Base-by-base conservation (phyloP, 805 yeast species). In the Lipomyces oligophaga region DNA sequence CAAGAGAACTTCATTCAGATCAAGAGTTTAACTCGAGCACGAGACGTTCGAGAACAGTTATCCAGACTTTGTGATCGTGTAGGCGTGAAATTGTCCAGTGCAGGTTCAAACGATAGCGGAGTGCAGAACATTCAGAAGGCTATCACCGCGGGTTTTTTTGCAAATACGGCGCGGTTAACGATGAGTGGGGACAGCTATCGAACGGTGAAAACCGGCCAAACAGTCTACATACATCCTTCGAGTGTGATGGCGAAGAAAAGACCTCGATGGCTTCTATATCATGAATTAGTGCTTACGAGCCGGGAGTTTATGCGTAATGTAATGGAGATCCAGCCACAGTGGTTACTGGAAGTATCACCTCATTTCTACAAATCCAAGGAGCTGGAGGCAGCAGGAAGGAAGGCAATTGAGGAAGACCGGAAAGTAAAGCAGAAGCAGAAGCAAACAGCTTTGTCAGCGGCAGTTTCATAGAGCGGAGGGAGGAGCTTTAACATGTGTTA, bases 251-350 rank as follows among this genome's bases (percentile, higher is more conserved):
- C 75, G 60, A 74, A 75, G 13, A 68, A 68, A 47, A 75, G 74
- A 30, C 85, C 90, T 10, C 90, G 84, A 49, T 86, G 85, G 66
- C 83, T 88, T 36, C 64, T 90, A 6, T 89, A 86, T 60, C 88
- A 88, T 60, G 84, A 88, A 26, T 72, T 88, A 43, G 76, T 88
- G 25, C 72, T 87, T 55, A 90, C 98, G 0, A 77, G 84, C 13
- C 80, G 81, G 60, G 97, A 90, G 71, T 93, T 85, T 61, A 87
- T 90, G 96, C 84, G 93, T 45, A 87, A 87, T 58, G 81, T 83
- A 24, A 83, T 89, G 15, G 75, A 76, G n/a, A 78, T 93, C 28
- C 88, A 87, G 41, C 85, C 95, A 0, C 73, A 72, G 52, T 85
- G 96, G 96, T 68, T 90, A 67, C 78, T 38, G 77, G 82, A 64